Base-by-base conservation (phyloP, 768 basidiomycete species). In the Sarcomyxa edulis region DNA sequence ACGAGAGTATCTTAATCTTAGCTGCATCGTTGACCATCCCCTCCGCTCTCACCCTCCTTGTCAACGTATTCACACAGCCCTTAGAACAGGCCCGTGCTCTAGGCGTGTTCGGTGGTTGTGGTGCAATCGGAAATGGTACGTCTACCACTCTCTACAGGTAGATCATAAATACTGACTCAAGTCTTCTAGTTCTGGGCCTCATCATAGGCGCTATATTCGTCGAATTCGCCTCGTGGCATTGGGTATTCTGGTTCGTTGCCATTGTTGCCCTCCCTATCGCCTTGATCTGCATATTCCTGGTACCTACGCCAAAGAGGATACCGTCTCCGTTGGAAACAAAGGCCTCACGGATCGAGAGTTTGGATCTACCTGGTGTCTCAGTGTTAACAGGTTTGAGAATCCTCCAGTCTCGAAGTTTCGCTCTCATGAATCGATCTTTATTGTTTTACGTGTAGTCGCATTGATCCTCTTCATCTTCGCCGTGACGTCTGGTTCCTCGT, bases 1-100 rank as follows among this genome's bases (percentile, higher is more conserved):
- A 11, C n/a, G n/a, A n/a, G n/a, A n/a, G n/a, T n/a, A n/a, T 16
- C 39, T 11, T 32, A 6, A 9, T 14, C 30, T 46, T 58, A 62
- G 70, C 61, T 9, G 74, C 70, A 14, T 61, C 73, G 2, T 53
- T 75, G 58, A 71, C 69, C 7, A 64, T 76, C 25, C 75, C 75
- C 2, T 70, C 73, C 3, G 68, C 74, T 5, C 53, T 71, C n/a
- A 55, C 65, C 26, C 58, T 79, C 23, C 61, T 77, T 16, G 70
- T 76, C 5, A 62, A 65, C 30, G 56, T 72, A 46, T 78, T 70
- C 52, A 68, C 74, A 0, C 64, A 71, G 9, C 67, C 67, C 5
- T 45, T 43, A 5, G 60, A 65, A 31, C 74, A 78, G 46, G 64
- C 72, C 30, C 60, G 59, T 18, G 76, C 72, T 7, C 62, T 80